Percentiles rank a stretch among this genome's conserved stretches.
These are phyloP conservation scores for Termitomyces sp. DNA, from an alignment of 768 basidiomycete species.

Conservation along the genomic window DNA sequence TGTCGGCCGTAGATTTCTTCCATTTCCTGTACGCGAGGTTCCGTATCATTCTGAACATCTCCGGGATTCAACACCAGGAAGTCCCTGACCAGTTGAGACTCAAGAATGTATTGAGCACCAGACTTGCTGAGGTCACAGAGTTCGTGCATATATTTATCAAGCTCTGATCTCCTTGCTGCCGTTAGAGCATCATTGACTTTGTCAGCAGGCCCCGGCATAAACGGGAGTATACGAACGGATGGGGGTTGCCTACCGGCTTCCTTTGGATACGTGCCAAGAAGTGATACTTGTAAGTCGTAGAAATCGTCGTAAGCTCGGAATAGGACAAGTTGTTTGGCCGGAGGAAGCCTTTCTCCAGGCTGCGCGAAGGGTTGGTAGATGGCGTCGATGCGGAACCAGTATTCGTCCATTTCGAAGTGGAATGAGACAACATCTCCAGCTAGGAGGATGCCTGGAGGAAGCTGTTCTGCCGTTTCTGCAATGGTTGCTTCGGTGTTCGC, in stretches of 20 bases:
- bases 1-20: conserved; percentile 43
- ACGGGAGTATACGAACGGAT: conserved; percentile 79
- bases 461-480: conserved; percentile 39
- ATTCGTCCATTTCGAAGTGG: conserved; percentile 93
- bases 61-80: conserved; percentile 87
- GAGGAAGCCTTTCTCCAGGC: conserved; percentile 56
- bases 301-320: conserved; percentile 98
- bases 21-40: conserved; percentile 57
- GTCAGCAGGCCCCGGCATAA: conserved; percentile 93
- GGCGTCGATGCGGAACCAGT: conserved; percentile 95
- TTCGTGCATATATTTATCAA: conserved; percentile 84
- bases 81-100: conserved; percentile 72
- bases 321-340: conserved; percentile 76
- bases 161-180: conserved; percentile 71
- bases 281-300: conserved; percentile 91
- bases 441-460: conserved; percentile 82
- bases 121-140: conserved; percentile 68
- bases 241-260: conserved; percentile 82
- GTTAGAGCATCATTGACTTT: conserved; percentile 84
- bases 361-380: conserved; percentile 79
- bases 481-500: conserved; percentile 26
- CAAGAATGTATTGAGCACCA: conserved; percentile 76
- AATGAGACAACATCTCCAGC: conserved; percentile 93
- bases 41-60: conserved; percentile 70
- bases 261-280: conserved; percentile 82